These are phyloP conservation scores for Pichia cactophila DNA, from an alignment of 1,139 yeast genomes.

Conservation along the genomic window DNA sequence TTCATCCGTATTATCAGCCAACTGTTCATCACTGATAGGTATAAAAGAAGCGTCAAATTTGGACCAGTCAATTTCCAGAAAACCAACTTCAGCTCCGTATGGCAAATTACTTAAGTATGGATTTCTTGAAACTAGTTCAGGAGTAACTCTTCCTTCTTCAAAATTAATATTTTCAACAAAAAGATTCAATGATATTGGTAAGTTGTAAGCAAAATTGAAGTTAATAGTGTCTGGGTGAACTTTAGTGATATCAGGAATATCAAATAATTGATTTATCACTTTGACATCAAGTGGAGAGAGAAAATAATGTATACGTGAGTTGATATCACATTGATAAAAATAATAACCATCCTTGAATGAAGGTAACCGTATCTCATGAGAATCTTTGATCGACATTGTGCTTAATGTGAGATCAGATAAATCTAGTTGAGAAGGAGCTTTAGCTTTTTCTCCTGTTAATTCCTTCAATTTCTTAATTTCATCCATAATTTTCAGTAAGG, in stretches of 20 bases:
- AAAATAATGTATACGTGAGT: slow-evolving; percentile 57
- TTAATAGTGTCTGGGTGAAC: neutral
- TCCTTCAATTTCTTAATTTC: slow-evolving; percentile 29
- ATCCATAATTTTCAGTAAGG: slow-evolving; percentile 47
- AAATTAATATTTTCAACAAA: slow-evolving; percentile 58
- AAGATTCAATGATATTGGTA: slow-evolving; percentile 11
- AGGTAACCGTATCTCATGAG: slow-evolving; percentile 6
- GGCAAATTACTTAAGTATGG: slow-evolving; percentile 82
- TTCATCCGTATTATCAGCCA: neutral
- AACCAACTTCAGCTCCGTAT: slow-evolving; percentile 73
- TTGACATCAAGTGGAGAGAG: slow-evolving; percentile 75
- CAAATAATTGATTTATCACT: slow-evolving; percentile 29
- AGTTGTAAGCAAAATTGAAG: slow-evolving; percentile 6
- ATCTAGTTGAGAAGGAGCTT: slow-evolving; percentile 1
- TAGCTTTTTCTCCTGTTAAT: neutral
- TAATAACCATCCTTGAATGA: slow-evolving; percentile 12
- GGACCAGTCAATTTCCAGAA: slow-evolving; percentile 80
- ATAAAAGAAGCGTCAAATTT: slow-evolving; percentile 20
- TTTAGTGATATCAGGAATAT: neutral
- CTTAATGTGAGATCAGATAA: neutral
- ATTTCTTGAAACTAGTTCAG: slow-evolving; percentile 48
- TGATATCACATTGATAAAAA: slow-evolving; percentile 31
- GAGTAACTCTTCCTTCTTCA: slow-evolving; percentile 48
- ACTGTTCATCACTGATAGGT: neutral
- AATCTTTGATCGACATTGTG: neutral